phyloP scores from a whole-genome alignment of 1,284 basidiomycete species.

The Pseudozyma pruni region DNA sequence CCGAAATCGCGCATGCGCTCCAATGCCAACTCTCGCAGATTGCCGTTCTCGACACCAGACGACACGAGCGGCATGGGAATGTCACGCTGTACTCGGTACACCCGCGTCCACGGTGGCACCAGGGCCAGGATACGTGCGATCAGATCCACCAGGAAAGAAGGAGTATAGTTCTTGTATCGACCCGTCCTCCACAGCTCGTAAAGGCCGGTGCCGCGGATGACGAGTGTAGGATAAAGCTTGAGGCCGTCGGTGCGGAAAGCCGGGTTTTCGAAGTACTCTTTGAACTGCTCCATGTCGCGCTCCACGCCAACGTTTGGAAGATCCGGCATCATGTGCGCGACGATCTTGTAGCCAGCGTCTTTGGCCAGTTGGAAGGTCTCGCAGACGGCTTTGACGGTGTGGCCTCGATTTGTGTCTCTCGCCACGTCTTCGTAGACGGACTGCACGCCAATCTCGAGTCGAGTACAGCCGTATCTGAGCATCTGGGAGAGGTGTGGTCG shows the following conservation, averaged over 20 bases:
- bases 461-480: slow-evolving; percentile 98
- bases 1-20: slow-evolving; percentile 99
- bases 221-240: slow-evolving; percentile 97
- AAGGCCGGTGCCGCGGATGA: slow-evolving; percentile 95
- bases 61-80: slow-evolving; percentile 70
- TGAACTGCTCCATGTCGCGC: slow-evolving; percentile 97
- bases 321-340: slow-evolving; percentile 72
- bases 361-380: slow-evolving; percentile 99
- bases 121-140: slow-evolving; percentile 95
- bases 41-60: slow-evolving; percentile 99
- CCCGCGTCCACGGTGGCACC: slow-evolving; percentile 98
- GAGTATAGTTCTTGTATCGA: slow-evolving; percentile 98
- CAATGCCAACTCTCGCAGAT: slow-evolving; percentile 92
- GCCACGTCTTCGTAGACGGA: slow-evolving; percentile 99
- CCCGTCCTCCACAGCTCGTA: slow-evolving; percentile 98
- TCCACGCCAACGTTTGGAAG: slow-evolving; percentile 97
- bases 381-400: slow-evolving; percentile 95
- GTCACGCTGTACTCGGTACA: slow-evolving; percentile 81
- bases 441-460: slow-evolving; percentile 97
- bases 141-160: slow-evolving; percentile 96
- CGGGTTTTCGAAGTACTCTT: slow-evolving; percentile 97
- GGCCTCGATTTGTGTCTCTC: slow-evolving; percentile 91
- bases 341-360: slow-evolving; percentile 97
- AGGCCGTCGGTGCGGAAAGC: slow-evolving; percentile 96
- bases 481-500: slow-evolving; percentile 97